Percentiles rank a stretch among this genome's conserved stretches.
Evolutionary conservation across 2,329 filamentous ascomycete species (phyloP).

Genomic region (Nothophaeocryptopus gaeumannii): DNA sequence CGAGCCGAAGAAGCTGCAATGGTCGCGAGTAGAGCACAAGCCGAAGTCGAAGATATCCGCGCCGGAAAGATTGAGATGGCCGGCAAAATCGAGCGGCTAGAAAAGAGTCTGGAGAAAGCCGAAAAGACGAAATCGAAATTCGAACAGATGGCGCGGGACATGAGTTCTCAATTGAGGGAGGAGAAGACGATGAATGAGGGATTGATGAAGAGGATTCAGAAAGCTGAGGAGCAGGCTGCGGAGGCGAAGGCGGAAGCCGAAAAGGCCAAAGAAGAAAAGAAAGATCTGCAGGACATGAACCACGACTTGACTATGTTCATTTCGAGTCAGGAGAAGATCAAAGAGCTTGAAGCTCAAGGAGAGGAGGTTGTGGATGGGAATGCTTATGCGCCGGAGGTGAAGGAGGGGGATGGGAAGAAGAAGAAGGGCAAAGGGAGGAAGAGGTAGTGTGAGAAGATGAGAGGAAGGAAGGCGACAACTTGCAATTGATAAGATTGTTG

Average conservation of each 20-base stretch:
- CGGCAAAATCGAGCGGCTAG: slow-evolving; percentile 64
- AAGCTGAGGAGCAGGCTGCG: slow-evolving; percentile 59
- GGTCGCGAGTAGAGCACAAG: slow-evolving; percentile 47
- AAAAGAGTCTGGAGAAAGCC: slow-evolving; percentile 69
- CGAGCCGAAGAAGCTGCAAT: slow-evolving; percentile 62
- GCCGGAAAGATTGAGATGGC: slow-evolving; percentile 50
- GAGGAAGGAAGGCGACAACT: too few relatives aligned
- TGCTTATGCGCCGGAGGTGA: slow-evolving; percentile 43
- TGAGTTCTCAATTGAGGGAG: slow-evolving; percentile 75
- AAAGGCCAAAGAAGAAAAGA: slow-evolving; percentile 53
- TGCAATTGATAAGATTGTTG: too few relatives aligned
- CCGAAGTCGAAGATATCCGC: slow-evolving; percentile 54
- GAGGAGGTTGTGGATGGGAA: slow-evolving; percentile 69
- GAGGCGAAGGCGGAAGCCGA: slow-evolving; percentile 51
- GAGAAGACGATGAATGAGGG: slow-evolving; percentile 82
- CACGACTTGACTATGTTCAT: slow-evolving; percentile 86
- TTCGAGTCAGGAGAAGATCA: slow-evolving; percentile 75
- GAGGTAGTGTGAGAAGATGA: slow-evolving; percentile 6
- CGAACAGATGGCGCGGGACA: slow-evolving; percentile 68
- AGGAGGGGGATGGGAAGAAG: slow-evolving; percentile 50
- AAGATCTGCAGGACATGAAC: slow-evolving; percentile 80
- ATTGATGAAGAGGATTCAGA: slow-evolving; percentile 76
- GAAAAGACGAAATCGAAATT: slow-evolving; percentile 68
- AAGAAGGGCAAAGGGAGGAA: slow-evolving; percentile 35
- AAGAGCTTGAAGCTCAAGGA: slow-evolving; percentile 56